Evolutionary conservation across 768 basidiomycete species (phyloP).

Genomic region (Lanmaoa pseudosensibilis): DNA sequence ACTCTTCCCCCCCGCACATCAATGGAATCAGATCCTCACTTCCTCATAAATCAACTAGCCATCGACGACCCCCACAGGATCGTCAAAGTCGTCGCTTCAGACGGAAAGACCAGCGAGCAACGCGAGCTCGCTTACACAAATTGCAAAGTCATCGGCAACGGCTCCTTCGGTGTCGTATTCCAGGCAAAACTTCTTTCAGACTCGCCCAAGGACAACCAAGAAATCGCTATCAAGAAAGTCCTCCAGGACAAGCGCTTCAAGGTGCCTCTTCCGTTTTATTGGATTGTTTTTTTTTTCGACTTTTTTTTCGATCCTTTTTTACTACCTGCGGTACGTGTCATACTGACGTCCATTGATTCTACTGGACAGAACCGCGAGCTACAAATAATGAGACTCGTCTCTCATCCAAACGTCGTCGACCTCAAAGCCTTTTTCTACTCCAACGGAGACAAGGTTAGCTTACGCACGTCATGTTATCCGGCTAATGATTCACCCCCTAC

Average conservation of each 20-base stretch:
- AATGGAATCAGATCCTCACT: constrained; percentile 29
- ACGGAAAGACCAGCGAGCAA: constrained; percentile 90
- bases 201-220: constrained; percentile 62
- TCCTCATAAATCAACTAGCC: constrained; percentile 43
- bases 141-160: constrained; percentile 98
- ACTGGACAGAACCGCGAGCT: constrained; percentile 88
- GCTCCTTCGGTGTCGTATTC: constrained; percentile 98
- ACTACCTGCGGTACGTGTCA: not conserved
- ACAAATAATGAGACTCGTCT: constrained; percentile 97
- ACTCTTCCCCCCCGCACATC: constrained; percentile 14
- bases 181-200: constrained; percentile 82
- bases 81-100: constrained; percentile 91
- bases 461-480: constrained; percentile 4
- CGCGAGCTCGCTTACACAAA: constrained; percentile 91
- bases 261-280: constrained; percentile 49
- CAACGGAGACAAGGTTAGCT: constrained; percentile 93
- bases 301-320: not conserved
- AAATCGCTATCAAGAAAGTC: constrained; percentile 99
- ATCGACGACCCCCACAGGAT: constrained; percentile 97
- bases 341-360: constrained; percentile 14
- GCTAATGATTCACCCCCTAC: constrained; percentile 4
- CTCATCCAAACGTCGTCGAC: constrained; percentile 97
- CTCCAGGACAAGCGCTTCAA: constrained; percentile 99
- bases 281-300: constrained; percentile 6
- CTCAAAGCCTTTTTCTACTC: constrained; percentile 98